These are phyloP conservation scores for Aspergillus nanangensis DNA, from an alignment of 495 filamentous ascomycete genomes.

Conservation along the genomic window DNA sequence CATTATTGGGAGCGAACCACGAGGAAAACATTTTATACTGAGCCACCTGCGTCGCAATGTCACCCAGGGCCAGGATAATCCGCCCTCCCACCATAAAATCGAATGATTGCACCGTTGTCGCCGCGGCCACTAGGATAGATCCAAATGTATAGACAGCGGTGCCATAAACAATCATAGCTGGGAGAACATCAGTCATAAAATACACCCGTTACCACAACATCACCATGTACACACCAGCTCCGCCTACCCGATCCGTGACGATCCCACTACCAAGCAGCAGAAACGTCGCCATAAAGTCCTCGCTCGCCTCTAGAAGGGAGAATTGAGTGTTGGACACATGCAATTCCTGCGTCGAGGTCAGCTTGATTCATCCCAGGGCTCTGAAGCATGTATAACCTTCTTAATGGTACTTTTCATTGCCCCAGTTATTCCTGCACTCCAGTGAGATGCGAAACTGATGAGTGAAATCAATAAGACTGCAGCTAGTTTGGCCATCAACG, in stretches of 20 bases:
- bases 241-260: slow-evolving; percentile 40
- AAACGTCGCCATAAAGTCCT: slow-evolving; percentile 43
- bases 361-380: not conserved
- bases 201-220: no score
- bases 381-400: slow-evolving; percentile 22
- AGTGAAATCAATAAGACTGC: slow-evolving; percentile 36
- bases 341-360: slow-evolving; percentile 20
- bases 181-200: no score
- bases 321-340: slow-evolving; percentile 39
- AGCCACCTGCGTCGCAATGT: slow-evolving; percentile 43
- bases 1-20: slow-evolving; percentile 42
- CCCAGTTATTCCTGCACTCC: slow-evolving; percentile 37
- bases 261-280: slow-evolving; percentile 40
- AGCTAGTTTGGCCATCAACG: slow-evolving; percentile 29
- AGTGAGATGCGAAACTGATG: slow-evolving; percentile 40
- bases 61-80: slow-evolving; percentile 37
- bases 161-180: slow-evolving; percentile 43
- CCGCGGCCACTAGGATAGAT: slow-evolving; percentile 41
- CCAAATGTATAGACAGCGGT: slow-evolving; percentile 42
- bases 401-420: slow-evolving; percentile 45
- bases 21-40: slow-evolving; percentile 49
- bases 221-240: slow-evolving; percentile 33
- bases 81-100: slow-evolving; percentile 42
- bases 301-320: slow-evolving; percentile 39
- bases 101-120: slow-evolving; percentile 34